A percentile compares a stretch with the other conserved stretches of the same genome.
phyloP scores from a whole-genome alignment of 208 protist species.

The Phytomonas sp. region DNA sequence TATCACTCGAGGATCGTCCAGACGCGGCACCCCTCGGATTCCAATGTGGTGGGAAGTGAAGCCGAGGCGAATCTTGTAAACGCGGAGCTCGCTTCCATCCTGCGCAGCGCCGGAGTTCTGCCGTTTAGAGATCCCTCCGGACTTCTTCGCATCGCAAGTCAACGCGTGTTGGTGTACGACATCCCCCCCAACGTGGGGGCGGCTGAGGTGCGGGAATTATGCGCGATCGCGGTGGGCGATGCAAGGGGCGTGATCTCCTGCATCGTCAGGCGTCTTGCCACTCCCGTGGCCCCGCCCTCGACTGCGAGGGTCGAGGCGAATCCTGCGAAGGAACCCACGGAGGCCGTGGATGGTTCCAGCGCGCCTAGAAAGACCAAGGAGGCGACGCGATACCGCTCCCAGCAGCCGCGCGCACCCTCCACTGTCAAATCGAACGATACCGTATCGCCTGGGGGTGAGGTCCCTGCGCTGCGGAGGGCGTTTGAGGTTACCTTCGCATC shows the following conservation, averaged over 20 bases:
- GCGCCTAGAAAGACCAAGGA: not conserved
- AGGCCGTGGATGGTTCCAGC: not conserved
- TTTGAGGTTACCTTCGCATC: constrained; percentile 65
- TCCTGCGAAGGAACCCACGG: not conserved
- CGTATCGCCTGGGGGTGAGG: too few species aligned
- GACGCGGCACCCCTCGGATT: too few species aligned
- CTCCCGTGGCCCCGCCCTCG: not conserved
- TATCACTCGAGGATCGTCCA: too few species aligned
- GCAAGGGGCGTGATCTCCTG: constrained; percentile 39
- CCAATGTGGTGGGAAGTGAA: too few species aligned
- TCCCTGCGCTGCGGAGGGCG: constrained; percentile 11
- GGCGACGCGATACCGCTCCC: not conserved
- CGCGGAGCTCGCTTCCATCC: not conserved
- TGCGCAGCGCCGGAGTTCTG: constrained; percentile 18
- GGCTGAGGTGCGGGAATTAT: constrained; percentile 49
- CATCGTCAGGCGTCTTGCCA: constrained; percentile 33
- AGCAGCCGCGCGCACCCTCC: not conserved
- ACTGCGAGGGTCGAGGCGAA: not conserved
- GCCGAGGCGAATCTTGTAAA: too few species aligned
- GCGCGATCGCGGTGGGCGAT: constrained; percentile 17
- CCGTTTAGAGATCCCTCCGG: constrained; percentile 48
- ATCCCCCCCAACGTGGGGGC: constrained; percentile 54
- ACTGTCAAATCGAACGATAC: constrained; percentile 13
- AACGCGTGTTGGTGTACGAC: constrained; percentile 41
- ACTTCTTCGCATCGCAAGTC: constrained; percentile 29